Conservation (phyloP, 2,329 filamentous ascomycete species). For the Apiospora saccharicola region DNA sequence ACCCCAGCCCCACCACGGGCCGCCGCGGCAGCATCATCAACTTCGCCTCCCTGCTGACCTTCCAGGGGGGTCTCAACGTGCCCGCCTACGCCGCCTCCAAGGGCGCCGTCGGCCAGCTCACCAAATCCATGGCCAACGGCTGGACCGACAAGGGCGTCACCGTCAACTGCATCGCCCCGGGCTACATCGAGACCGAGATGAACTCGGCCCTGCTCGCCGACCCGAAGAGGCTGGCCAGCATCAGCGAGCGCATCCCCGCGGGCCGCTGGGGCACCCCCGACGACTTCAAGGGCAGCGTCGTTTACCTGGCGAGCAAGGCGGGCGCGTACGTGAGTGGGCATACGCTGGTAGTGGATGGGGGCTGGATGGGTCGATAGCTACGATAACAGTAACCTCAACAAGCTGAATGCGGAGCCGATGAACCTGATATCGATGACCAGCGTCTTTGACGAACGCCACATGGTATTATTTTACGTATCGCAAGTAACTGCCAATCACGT, state of each 20-base stretch:
- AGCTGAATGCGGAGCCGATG: too few species aligned
- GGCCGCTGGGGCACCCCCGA: slow-evolving; percentile 56
- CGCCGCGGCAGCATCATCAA: slow-evolving; percentile 78
- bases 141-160: slow-evolving; percentile 53
- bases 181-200: slow-evolving; percentile 56
- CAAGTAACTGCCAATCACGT: background rate
- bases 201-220: slow-evolving; percentile 50
- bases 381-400: background rate
- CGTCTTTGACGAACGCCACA: background rate
- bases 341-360: slow-evolving; percentile 60
- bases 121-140: slow-evolving; percentile 62
- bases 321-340: slow-evolving; percentile 61
- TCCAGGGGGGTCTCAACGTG: slow-evolving; percentile 88
- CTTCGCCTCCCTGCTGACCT: slow-evolving; percentile 80
- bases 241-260: slow-evolving; percentile 57
- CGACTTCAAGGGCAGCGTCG: slow-evolving; percentile 56
- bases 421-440: too few species aligned
- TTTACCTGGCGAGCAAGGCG: slow-evolving; percentile 57
- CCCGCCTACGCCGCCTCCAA: slow-evolving; percentile 74
- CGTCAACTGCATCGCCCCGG: slow-evolving; percentile 51
- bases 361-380: slow-evolving; percentile 51
- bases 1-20: slow-evolving; percentile 54
- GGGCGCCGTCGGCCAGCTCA: slow-evolving; percentile 65
- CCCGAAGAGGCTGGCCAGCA: slow-evolving; percentile 46
- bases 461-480: rapidly evolving